Evolutionary conservation across 169 alveolate genomes (phyloP), one percentile per base, ranked within the genome.

Genomic region (Condylostoma magnum): DNA sequence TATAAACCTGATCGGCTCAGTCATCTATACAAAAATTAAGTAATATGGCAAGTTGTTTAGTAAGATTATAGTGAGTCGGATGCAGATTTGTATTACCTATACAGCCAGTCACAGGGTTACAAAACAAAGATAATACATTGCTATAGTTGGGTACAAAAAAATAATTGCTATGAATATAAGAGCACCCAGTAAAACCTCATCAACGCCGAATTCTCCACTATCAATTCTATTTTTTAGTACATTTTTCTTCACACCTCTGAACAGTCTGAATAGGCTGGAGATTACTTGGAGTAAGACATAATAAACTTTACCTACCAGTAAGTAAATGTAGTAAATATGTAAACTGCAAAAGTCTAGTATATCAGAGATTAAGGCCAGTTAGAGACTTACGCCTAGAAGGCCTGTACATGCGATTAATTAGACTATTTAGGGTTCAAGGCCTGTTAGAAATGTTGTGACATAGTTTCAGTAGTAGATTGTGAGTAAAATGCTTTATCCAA

Each of bases 61-160:
- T 5, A 69, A 33, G 27, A 44, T 53, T 37, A 70, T 41, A 0
- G 38, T 0, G 6, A 18, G 30, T 28, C 50, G 30, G 2, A 77
- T 20, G 41, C 52, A 37, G 27, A 48, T 65, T 43, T 77, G 81
- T 22, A 69, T 25, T 2, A 30, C 2, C 48, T 70, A 47, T 20
- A 77, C 55, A 50, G 76, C 48, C 43, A 68, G 15, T 18, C 73
- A 38, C 18, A 57, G 6, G 20, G 54, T 31, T 1, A 58, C 72
- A 58, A 72, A 72, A 27, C 55, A 58, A 6, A 58, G n/a, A 46
- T 80, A 80, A 38, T 65, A 80, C 83, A 69, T 80, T 3, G 83
- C 81, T 6, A 80, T 72, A 10, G 88, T 80, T 25, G 83, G 83
- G 15, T 50, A 51, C 44, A 80, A 48, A 37, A 80, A 80, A 41